Evolutionary conservation across 1,284 basidiomycete species (phyloP).

Genomic region (Puccinia polysora): DNA sequence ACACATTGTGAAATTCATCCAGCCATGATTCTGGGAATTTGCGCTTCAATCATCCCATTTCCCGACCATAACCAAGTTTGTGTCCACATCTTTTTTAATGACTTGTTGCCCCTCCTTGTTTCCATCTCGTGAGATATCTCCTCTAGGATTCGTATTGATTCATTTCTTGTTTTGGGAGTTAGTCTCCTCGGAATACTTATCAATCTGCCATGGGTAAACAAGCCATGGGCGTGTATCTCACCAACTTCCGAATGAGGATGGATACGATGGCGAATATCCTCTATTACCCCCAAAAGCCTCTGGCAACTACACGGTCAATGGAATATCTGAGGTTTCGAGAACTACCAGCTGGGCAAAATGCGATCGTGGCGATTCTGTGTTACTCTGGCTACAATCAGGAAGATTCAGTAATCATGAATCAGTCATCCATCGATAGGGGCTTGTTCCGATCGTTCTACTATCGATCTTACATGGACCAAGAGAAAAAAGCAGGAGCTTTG

Average conservation of each 20-base stretch:
- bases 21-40: slow-evolving; percentile 97
- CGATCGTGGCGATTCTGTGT: slow-evolving; percentile 95
- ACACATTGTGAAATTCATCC: slow-evolving; percentile 99
- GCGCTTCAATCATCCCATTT: slow-evolving; percentile 98
- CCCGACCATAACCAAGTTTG: slow-evolving; percentile 96
- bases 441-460: slow-evolving; percentile 99
- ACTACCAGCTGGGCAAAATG: slow-evolving; percentile 94
- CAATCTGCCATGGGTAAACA: slow-evolving; percentile 99
- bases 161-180: slow-evolving; percentile 9
- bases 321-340: slow-evolving; percentile 97
- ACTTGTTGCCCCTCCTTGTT: neutral
- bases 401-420: slow-evolving; percentile 99
- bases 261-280: slow-evolving; percentile 55
- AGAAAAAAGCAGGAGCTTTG: slow-evolving; percentile 92
- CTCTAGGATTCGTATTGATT: neutral
- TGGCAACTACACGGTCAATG: slow-evolving; percentile 97
- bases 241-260: slow-evolving; percentile 85
- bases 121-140: slow-evolving; percentile 29
- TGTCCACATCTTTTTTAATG: slow-evolving; percentile 45
- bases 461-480: slow-evolving; percentile 90
- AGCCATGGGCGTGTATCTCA: slow-evolving; percentile 97
- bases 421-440: slow-evolving; percentile 94
- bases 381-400: slow-evolving; percentile 99
- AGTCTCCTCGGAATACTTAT: slow-evolving; percentile 99
- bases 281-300: slow-evolving; percentile 97